phyloP scores from a whole-genome alignment of 1,284 basidiomycete genomes.

The Peniophora sp. region DNA sequence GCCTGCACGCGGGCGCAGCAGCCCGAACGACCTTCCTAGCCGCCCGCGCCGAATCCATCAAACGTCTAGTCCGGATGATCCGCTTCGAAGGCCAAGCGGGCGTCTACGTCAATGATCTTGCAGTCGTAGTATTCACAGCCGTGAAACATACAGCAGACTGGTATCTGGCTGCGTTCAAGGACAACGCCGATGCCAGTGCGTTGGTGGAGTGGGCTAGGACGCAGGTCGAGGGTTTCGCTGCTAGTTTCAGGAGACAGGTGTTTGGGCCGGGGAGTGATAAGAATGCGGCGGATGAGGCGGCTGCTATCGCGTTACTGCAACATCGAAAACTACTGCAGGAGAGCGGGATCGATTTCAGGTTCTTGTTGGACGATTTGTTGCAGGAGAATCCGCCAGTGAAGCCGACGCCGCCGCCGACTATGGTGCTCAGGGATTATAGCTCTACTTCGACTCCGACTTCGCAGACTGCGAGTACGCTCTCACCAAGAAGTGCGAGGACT shows the following conservation, averaged over 20 bases:
- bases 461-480: background rate
- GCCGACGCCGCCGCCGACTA: conserved; percentile 4
- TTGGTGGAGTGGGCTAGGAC: conserved; percentile 93
- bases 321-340: conserved; percentile 83
- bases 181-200: conserved; percentile 88
- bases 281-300: conserved; percentile 65
- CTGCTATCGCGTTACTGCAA: conserved; percentile 69
- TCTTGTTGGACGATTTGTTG: conserved; percentile 70
- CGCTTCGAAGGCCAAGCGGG: conserved; percentile 88
- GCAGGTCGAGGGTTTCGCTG: conserved; percentile 79
- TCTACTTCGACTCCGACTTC: background rate
- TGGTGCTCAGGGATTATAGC: background rate
- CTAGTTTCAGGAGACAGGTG: conserved; percentile 87
- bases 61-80: conserved; percentile 75
- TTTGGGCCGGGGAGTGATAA: conserved; percentile 74
- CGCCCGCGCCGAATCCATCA: conserved; percentile 73
- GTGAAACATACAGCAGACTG: conserved; percentile 97
- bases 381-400: conserved; percentile 17
- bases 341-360: conserved; percentile 88
- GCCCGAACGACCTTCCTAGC: conserved; percentile 81
- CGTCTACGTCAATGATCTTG: conserved; percentile 74
- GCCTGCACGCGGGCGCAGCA: conserved; percentile 71
- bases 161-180: conserved; percentile 94
- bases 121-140: conserved; percentile 79
- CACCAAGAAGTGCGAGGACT: background rate